phyloP scores from a whole-genome alignment of 805 yeast species.

The Tetrapisispora phaffii region DNA sequence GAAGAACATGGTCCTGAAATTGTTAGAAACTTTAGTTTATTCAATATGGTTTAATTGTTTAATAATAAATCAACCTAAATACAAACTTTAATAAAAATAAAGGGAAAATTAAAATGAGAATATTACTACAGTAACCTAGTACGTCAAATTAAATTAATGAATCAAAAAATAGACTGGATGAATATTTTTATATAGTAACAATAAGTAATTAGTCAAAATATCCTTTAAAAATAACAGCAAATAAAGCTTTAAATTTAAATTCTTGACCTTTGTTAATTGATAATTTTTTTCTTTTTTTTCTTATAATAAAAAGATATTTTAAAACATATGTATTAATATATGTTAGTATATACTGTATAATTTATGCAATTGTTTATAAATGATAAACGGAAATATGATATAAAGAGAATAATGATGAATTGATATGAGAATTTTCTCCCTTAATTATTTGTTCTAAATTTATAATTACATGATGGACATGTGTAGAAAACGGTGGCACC shows the following conservation, averaged over 20 bases:
- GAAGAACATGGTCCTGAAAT: constrained; percentile 97
- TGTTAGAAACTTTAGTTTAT: constrained; percentile 91
- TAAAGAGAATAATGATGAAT: neutral
- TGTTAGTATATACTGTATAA: neutral
- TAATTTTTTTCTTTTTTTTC: neutral
- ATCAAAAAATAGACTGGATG: neutral
- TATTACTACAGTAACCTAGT: neutral
- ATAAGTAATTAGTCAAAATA: neutral
- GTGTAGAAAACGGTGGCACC: constrained; percentile 99
- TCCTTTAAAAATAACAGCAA: neutral
- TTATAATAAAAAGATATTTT: too few relatives aligned
- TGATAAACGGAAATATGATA: neutral
- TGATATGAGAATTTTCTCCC: neutral
- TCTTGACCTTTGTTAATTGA: too few relatives aligned
- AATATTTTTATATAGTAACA: constrained; percentile 1
- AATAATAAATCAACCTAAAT: too few relatives aligned
- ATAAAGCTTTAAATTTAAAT: too few relatives aligned
- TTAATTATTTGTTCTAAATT: constrained; percentile 87
- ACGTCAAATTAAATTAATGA: neutral
- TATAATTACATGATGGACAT: constrained; percentile 85
- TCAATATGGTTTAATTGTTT: constrained; percentile 64
- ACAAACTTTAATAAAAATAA: neutral
- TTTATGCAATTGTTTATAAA: constrained; percentile 1
- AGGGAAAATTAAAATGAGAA: neutral
- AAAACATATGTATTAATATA: neutral